Evolutionary conservation across 805 yeast species (phyloP), one percentile per base, ranked within the genome.

Genomic region (Torulaspora quercuum): DNA sequence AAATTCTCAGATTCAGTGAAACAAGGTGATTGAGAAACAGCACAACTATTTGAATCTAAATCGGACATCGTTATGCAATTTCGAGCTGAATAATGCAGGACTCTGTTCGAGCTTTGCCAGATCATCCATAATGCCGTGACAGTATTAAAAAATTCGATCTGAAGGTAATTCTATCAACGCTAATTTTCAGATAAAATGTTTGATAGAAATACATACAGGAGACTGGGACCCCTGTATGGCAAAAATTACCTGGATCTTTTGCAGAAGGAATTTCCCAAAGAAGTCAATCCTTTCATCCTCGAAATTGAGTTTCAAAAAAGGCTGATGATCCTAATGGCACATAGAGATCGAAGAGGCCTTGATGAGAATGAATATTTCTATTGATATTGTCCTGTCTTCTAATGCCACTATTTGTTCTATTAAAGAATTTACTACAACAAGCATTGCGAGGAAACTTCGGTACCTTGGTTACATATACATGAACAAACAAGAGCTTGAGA

Each of bases 281-380:
- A 58, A 27, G 37, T 61, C 6, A 67, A 64, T 6, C 48, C 65
- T 0, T 65, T 58, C 34, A 49, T 51, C 13, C 38, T 67, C 11
- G 44, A 49, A 2, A 46, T 67, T 3, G 48, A 52, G 15, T 35
- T 57, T 5, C 18, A 10, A 44, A 41, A n/a, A 53, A 52, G 16
- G 41, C 42, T n/a, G 37, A 43, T 3, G 20, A 7, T 2, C 15
- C 37, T 1, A 28, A 39, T 3, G 15, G 36, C 3, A 37, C 5
- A 50, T 42, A 8, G 38, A 48, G 3, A 36, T 48, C 17, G 63
- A 63, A 35, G 62, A 59, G 13, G 42, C 51, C 1, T 41, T 67
- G 1, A 67, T 67, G 64, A 56, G 59, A 29, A 58, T 66, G 63
- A 46, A 68, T 0, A 53, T 58, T 41, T 46, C 63, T 1, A 52